phyloP scores from a whole-genome alignment of 768 basidiomycete species.

The Austroboletus eburneus region DNA sequence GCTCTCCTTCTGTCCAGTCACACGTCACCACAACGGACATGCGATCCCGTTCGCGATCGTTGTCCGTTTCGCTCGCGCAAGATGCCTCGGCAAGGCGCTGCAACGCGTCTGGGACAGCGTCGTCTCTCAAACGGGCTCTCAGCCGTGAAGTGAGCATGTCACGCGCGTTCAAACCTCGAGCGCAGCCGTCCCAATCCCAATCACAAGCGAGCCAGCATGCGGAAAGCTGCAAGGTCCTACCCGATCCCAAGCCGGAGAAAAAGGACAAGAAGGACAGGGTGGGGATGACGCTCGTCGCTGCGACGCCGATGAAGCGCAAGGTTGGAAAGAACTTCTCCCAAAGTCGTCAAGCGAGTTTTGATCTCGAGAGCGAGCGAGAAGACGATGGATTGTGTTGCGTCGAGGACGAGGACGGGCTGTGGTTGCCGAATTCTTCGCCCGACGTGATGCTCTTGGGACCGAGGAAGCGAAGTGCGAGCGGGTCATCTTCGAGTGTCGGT shows the following conservation, averaged over 20 bases:
- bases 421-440: constrained; percentile 40
- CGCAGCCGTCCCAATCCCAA: constrained; percentile 9
- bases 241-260: constrained; percentile 9
- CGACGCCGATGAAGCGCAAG: constrained; percentile 47
- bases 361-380: not conserved
- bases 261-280: constrained; percentile 5
- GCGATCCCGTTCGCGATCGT: constrained; percentile 52
- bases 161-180: constrained; percentile 54
- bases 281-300: constrained; percentile 44
- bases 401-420: constrained; percentile 35
- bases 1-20: constrained; percentile 21
- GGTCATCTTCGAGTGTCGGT: constrained; percentile 24
- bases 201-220: constrained; percentile 13
- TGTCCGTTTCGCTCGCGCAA: constrained; percentile 68
- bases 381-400: constrained; percentile 3
- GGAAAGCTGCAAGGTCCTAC: constrained; percentile 13
- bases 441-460: constrained; percentile 34
- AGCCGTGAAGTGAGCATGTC: constrained; percentile 77
- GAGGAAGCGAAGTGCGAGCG: constrained; percentile 25
- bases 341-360: constrained; percentile 4
- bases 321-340: constrained; percentile 4
- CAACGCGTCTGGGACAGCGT: constrained; percentile 32
- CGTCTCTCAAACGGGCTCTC: constrained; percentile 49
- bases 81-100: constrained; percentile 45
- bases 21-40: constrained; percentile 17